Percentiles rank a stretch among this genome's conserved stretches.
These are phyloP conservation scores for Phytopythium vexans DNA, from an alignment of 352 stramenopile species.

Conservation along the genomic window DNA sequence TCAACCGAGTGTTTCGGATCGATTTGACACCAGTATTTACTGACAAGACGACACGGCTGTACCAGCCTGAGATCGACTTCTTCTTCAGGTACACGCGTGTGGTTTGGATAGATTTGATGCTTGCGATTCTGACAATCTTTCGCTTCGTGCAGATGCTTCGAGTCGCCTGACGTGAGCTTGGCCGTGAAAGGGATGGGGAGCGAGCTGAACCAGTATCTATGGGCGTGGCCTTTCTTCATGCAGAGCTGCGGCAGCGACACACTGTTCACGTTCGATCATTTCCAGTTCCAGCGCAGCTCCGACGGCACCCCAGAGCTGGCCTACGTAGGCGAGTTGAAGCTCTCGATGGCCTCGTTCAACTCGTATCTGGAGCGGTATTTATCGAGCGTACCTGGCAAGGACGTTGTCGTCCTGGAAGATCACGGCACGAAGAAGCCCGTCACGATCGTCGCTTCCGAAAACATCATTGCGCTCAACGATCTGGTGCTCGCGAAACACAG, in stretches of 20 bases:
- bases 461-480: conserved; percentile 74
- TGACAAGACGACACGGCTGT: conserved; percentile 41
- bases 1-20: conserved; percentile 61
- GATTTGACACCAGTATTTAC: conserved; percentile 57
- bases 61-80: conserved; percentile 65
- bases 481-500: conserved; percentile 70
- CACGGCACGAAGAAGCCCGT: conserved; percentile 67
- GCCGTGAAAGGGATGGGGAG: conserved; percentile 80
- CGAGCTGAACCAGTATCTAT: conserved; percentile 80
- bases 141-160: conserved; percentile 44
- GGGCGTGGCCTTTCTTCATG: conserved; percentile 77
- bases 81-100: conserved; percentile 30
- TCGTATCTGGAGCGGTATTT: conserved; percentile 77
- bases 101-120: not conserved
- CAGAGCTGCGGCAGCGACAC: conserved; percentile 70
- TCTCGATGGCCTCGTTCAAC: conserved; percentile 76
- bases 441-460: conserved; percentile 60
- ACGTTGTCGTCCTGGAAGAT: conserved; percentile 65
- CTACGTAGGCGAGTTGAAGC: conserved; percentile 60
- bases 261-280: conserved; percentile 76
- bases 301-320: conserved; percentile 53
- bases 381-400: conserved; percentile 45
- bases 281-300: conserved; percentile 57
- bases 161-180: conserved; percentile 72
- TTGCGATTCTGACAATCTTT: not conserved